Evolutionary conservation across 768 basidiomycete genomes (phyloP).

Genomic region (Calvatia gigantea): DNA sequence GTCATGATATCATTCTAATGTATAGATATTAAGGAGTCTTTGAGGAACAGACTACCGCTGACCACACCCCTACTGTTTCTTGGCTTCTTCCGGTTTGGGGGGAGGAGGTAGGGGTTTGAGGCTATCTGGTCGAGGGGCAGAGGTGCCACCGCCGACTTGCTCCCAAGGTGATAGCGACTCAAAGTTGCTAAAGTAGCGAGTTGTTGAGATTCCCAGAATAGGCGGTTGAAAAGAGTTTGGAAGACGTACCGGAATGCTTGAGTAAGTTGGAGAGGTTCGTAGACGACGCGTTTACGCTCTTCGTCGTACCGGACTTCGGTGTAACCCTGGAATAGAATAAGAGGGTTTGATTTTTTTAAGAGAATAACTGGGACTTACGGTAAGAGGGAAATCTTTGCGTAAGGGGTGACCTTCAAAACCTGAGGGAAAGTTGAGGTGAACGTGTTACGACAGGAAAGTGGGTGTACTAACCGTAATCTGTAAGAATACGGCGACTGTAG

Average conservation of each 20-base stretch:
- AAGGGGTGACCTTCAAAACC: constrained; percentile 97
- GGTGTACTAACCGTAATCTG: constrained; percentile 80
- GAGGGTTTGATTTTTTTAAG: constrained; percentile 1
- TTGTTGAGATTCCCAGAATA: not conserved
- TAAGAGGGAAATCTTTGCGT: constrained; percentile 97
- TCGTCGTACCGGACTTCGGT: constrained; percentile 98
- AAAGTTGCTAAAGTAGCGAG: constrained; percentile 74
- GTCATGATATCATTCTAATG: constrained; percentile 3
- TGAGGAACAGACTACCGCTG: constrained; percentile 5
- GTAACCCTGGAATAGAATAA: constrained; percentile 67
- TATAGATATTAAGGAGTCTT: not conserved
- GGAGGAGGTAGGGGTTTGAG: constrained; percentile 76
- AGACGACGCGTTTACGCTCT: constrained; percentile 94
- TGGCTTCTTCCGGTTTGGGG: constrained; percentile 73
- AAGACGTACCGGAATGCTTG: constrained; percentile 88
- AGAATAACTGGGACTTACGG: constrained; percentile 46
- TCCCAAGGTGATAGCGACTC: constrained; percentile 95
- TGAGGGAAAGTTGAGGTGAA: constrained; percentile 24
- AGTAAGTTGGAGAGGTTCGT: constrained; percentile 95
- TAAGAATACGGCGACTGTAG: constrained; percentile 87
- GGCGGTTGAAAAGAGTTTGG: not conserved
- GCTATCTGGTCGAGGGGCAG: constrained; percentile 55
- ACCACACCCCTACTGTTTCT: constrained; percentile 65
- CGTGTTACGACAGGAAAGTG: constrained; percentile 7
- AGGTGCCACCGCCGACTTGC: constrained; percentile 70